phyloP scores from a whole-genome alignment of 805 yeast genomes.

The Metschnikowia amazonensis region DNA sequence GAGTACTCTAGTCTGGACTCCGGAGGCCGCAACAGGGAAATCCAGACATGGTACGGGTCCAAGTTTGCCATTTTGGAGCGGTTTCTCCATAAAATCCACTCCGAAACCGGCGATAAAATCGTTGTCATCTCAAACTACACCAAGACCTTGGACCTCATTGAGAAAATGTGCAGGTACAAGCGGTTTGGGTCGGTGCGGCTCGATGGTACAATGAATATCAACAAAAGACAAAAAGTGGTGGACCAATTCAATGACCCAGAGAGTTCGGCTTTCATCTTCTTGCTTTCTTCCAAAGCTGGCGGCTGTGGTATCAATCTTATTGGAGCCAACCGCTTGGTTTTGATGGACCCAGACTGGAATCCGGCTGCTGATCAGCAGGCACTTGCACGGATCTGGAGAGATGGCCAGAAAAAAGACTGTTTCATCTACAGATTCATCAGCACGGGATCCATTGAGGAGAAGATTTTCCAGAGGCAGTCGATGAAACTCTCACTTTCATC shows the following conservation, averaged over 20 bases:
- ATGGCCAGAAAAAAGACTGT: constrained; percentile 96
- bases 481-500: constrained; percentile 91
- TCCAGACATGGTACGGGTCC: constrained; percentile 81
- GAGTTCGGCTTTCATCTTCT: constrained; percentile 79
- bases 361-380: constrained; percentile 99
- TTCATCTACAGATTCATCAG: constrained; percentile 90
- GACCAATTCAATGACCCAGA: constrained; percentile 90
- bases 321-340: constrained; percentile 87
- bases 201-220: constrained; percentile 90
- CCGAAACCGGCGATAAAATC: constrained; percentile 89
- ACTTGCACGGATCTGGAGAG: constrained; percentile 97
- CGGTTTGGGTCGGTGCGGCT: constrained; percentile 76
- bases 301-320: constrained; percentile 97
- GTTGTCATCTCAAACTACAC: constrained; percentile 94
- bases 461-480: constrained; percentile 91
- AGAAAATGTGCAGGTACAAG: constrained; percentile 71
- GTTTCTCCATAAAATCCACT: constrained; percentile 69
- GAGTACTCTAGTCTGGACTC: constrained; percentile 49
- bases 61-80: constrained; percentile 82
- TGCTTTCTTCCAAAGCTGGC: constrained; percentile 93
- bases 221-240: constrained; percentile 88
- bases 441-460: constrained; percentile 95
- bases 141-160: constrained; percentile 87
- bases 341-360: constrained; percentile 94
- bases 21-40: constrained; percentile 60